Percentiles rank a stretch among this genome's conserved stretches.
phyloP scores from a whole-genome alignment of 352 stramenopile species.

The Phytophthora syringae region DNA sequence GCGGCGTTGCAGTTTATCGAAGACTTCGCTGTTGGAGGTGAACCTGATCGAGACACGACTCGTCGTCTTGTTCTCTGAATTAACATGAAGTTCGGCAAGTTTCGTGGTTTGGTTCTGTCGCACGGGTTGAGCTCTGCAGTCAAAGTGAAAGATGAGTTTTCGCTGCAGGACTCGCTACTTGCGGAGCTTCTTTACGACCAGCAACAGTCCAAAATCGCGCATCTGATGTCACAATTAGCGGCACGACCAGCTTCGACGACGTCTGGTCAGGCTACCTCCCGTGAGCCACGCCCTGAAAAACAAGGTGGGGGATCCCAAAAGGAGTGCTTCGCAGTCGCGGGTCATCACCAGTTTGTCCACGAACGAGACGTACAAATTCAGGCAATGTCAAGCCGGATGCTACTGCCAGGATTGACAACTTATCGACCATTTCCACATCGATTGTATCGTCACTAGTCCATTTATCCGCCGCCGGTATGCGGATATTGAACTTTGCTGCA shows the following conservation, averaged over 20 bases:
- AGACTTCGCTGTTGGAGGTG: background rate
- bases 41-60: background rate
- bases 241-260: background rate
- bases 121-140: background rate
- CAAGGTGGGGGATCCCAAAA: background rate
- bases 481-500: no score
- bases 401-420: no score
- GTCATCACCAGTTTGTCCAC: no score
- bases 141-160: background rate
- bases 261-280: background rate
- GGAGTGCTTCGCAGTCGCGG: no score
- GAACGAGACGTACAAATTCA: no score
- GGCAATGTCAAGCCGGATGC: no score
- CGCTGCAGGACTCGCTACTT: background rate
- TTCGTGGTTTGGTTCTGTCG: background rate
- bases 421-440: no score
- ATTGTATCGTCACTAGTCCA: no score
- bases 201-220: background rate
- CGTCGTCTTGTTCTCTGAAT: background rate
- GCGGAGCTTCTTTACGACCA: background rate
- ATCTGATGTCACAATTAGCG: background rate
- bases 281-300: background rate
- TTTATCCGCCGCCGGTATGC: no score
- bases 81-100: background rate
- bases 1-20: background rate